Percentiles rank a stretch among this genome's conserved stretches.
Conservation (phyloP, 169 alveolate species). For the Theileria sp. region DNA sequence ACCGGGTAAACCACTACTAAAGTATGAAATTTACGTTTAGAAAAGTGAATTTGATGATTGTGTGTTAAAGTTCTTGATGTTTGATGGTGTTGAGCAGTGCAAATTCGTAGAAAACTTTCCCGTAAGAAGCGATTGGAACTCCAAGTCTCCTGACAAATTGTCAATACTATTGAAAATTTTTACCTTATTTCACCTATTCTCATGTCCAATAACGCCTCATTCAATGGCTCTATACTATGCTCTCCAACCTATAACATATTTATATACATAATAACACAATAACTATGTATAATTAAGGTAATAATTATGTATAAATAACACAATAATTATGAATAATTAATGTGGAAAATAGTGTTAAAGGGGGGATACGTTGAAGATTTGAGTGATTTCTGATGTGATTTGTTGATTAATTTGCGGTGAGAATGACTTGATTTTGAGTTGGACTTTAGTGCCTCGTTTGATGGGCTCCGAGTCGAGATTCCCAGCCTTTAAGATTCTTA, state of each 20-base stretch:
- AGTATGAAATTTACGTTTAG: too few species aligned
- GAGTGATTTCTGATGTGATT: constrained; percentile 30
- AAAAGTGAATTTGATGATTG: too few species aligned
- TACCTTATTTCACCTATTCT: constrained; percentile 75
- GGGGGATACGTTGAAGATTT: constrained; percentile 35
- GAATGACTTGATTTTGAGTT: constrained; percentile 33
- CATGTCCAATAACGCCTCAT: constrained; percentile 72
- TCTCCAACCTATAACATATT: constrained; percentile 64
- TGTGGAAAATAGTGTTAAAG: not conserved
- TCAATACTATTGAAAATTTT: too few species aligned
- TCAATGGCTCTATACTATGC: constrained; percentile 69
- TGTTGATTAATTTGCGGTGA: constrained; percentile 47
- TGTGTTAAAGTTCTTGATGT: constrained; percentile 4
- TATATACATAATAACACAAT: not conserved
- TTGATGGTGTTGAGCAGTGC: constrained; percentile 44
- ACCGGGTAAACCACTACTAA: too few species aligned
- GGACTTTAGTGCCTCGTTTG: constrained; percentile 24
- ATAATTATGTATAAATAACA: too few species aligned
- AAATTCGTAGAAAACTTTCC: constrained; percentile 71
- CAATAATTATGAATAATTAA: too few species aligned
- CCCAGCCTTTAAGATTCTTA: constrained; percentile 51
- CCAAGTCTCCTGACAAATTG: constrained; percentile 78
- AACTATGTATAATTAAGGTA: too few species aligned
- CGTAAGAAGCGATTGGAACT: constrained; percentile 65
- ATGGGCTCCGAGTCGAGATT: constrained; percentile 25